Evolutionary conservation across 164 flowering plant species (phyloP), one percentile per base, ranked within the genome.

Genomic region (Euptelea pleiosperma): DNA sequence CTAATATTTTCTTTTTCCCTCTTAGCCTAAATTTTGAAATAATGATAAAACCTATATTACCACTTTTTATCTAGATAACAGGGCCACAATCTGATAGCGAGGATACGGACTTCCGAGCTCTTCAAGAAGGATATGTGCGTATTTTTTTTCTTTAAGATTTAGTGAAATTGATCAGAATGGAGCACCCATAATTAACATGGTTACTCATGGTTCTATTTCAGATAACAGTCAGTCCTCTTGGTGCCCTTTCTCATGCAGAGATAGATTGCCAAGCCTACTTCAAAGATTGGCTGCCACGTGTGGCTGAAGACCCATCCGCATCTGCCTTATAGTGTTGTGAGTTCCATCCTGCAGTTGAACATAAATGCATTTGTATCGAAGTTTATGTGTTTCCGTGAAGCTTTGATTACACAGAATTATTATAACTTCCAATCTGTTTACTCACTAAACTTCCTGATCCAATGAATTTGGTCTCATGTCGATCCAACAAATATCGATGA

Each of bases 211-310:
- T 57, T 33, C 60, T 44, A 31, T 77, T 71, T 66, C 84, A 81
- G 90, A 88, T 86, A 68, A 61, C 86, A 3, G 86, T 88, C 58
- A 83, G 87, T 57, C 94, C 98, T 51, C 76, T 91, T 43, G 89
- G 80, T 60, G 90, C 89, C 39, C 78, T 88, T 30, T 79, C 86
- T 49, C 73, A 37, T 46, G 80, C 83, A 8, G 88, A 78, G 21
- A 21, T n/a, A 11, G 85, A 82, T 28, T 66, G 75, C 49, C 62
- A 59, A 14, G 51, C 65, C 42, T 82, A 68, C 68, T 78, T 80
- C 54, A 70, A 77, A 53, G 69, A 72, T 24, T 85, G 90, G 97
- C 63, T 87, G 25, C 79, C 83, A 3, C 53, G 56, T 52, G 73
- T 81, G 47, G 60, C 55, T 54, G 78, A 64, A 15, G 46, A 31